These are phyloP conservation scores for Aspergillus diversus DNA, from an alignment of 495 filamentous ascomycete genomes.

Conservation along the genomic window DNA sequence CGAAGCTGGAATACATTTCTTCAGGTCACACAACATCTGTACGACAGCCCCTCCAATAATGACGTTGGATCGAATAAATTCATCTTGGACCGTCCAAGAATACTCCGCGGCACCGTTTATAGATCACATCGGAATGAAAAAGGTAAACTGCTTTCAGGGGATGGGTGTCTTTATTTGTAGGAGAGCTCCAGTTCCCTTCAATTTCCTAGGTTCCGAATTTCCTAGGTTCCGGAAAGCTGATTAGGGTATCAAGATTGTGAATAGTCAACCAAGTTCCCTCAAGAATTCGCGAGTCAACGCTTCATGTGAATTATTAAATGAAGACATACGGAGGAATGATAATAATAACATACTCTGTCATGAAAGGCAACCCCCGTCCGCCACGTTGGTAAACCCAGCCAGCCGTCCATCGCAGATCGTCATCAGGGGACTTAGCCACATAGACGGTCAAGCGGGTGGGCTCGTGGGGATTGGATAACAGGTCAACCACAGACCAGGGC, in stretches of 20 bases:
- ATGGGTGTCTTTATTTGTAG: neutral
- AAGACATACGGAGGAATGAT: neutral
- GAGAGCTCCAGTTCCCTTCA: too few relatives aligned
- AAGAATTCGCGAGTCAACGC: too few relatives aligned
- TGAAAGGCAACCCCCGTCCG: conserved; percentile 7
- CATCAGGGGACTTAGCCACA: conserved; percentile 24
- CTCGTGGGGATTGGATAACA: conserved; percentile 26
- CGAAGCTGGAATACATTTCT: neutral
- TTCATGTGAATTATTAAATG: too few relatives aligned
- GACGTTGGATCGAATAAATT: too few relatives aligned
- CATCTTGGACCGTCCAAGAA: neutral
- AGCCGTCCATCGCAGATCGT: conserved; percentile 29
- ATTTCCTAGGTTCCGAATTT: too few relatives aligned
- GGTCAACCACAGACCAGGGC: conserved; percentile 1
- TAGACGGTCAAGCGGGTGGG: conserved; percentile 11
- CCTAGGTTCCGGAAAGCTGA: too few relatives aligned
- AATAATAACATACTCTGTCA: neutral
- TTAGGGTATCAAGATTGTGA: too few relatives aligned
- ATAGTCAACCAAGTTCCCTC: too few relatives aligned
- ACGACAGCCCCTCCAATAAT: neutral
- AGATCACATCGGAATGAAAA: conserved; percentile 5
- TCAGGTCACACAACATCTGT: conserved; percentile 2
- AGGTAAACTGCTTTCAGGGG: neutral
- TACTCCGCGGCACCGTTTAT: conserved; percentile 5
- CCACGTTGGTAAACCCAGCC: conserved; percentile 24